These are phyloP conservation scores for Pilasporangium apinafurcum DNA, from an alignment of 352 stramenopile species.

Conservation along the genomic window DNA sequence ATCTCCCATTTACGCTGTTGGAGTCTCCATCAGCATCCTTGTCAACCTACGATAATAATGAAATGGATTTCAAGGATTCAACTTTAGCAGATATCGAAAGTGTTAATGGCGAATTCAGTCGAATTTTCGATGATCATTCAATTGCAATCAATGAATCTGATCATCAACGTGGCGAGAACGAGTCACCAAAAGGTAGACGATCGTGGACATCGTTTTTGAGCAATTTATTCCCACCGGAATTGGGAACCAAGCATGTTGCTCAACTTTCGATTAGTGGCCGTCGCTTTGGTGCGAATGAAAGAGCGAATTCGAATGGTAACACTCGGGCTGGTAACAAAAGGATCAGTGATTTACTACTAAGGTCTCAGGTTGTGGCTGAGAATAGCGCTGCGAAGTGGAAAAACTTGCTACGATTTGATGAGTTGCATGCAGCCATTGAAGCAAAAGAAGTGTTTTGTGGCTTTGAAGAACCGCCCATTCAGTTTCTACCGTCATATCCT, in stretches of 20 bases:
- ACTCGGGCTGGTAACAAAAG: conserved; percentile 54
- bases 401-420: conserved; percentile 55
- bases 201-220: conserved; percentile 41
- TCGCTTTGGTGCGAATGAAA: no score
- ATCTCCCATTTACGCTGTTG: conserved; percentile 46
- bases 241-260: not conserved
- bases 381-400: conserved; percentile 49
- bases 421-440: conserved; percentile 52
- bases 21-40: conserved; percentile 16
- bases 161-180: not conserved
- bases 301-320: no score
- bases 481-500: conserved; percentile 63
- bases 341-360: conserved; percentile 41
- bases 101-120: no score
- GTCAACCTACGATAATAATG: no score
- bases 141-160: not conserved
- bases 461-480: conserved; percentile 63
- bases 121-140: no score
- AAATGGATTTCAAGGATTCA: no score
- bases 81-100: no score
- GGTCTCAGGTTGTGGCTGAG: conserved; percentile 42
- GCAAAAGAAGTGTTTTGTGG: conserved; percentile 74
- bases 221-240: conserved; percentile 19
- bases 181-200: not conserved
- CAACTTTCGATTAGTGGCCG: not conserved